Percentiles rank a stretch among this genome's conserved stretches.
These are phyloP conservation scores for Penicillium rolfsii DNA, from an alignment of 2,329 filamentous ascomycete species.

Conservation along the genomic window DNA sequence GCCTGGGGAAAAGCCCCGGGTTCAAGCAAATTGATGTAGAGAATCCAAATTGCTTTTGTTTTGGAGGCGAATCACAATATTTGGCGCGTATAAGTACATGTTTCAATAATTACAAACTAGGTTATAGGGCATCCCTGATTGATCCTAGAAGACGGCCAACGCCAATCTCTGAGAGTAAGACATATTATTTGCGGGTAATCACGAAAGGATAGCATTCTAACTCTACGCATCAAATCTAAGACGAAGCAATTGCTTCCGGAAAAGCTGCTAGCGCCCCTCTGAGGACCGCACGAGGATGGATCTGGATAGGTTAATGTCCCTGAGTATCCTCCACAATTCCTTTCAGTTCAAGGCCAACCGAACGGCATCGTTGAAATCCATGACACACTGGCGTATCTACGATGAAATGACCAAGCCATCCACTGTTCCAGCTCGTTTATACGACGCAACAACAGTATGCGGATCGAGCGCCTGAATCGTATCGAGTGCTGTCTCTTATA, in stretches of 20 bases:
- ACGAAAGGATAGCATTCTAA: neutral
- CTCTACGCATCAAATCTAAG: neutral
- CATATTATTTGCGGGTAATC: neutral
- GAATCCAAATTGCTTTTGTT: neutral
- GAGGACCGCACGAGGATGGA: neutral
- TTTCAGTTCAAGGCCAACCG: neutral
- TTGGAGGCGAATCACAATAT: neutral
- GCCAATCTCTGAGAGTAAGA: no score
- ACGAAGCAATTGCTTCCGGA: neutral
- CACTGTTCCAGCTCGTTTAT: slow-evolving; percentile 5
- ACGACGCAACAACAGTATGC: slow-evolving; percentile 26
- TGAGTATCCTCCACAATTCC: neutral
- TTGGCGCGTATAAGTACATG: neutral
- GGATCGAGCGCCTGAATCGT: slow-evolving; percentile 39
- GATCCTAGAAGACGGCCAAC: no score
- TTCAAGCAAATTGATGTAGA: neutral
- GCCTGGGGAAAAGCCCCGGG: neutral
- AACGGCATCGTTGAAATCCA: slow-evolving; percentile 7
- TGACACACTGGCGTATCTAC: slow-evolving; percentile 5
- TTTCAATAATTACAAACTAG: neutral
- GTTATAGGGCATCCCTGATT: neutral
- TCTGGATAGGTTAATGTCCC: neutral
- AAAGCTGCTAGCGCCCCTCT: neutral
- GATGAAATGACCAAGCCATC: neutral
- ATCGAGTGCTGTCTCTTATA: no score